phyloP scores from a whole-genome alignment of 2,329 filamentous ascomycete genomes.

The Echinosphaeria canescens region DNA sequence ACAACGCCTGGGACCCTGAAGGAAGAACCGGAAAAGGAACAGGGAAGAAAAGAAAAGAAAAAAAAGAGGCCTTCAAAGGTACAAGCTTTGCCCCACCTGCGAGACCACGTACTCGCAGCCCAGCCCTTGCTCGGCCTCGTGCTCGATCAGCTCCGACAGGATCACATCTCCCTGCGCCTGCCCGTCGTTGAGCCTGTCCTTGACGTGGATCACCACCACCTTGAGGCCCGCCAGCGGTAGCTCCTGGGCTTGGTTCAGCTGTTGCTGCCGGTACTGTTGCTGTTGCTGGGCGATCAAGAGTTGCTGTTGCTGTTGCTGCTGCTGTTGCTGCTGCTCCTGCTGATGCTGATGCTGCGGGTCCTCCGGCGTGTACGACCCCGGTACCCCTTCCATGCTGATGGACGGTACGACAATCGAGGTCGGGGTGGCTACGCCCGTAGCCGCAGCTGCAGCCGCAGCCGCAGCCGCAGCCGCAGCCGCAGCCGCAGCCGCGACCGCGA shows the following conservation, averaged over 20 bases:
- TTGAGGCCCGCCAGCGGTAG: conserved; percentile 54
- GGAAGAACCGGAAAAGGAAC: too few relatives aligned
- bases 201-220: conserved; percentile 83
- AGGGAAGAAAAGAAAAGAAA: conserved; percentile 1
- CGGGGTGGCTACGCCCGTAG: conserved; percentile 1
- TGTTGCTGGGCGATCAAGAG: conserved; percentile 1
- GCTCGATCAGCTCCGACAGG: conserved; percentile 40
- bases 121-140: conserved; percentile 41
- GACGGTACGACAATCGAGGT: too few relatives aligned
- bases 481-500: too few relatives aligned
- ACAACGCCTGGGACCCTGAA: too few relatives aligned
- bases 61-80: conserved; percentile 21
- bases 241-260: conserved; percentile 1
- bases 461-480: too few relatives aligned
- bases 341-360: conserved; percentile 1
- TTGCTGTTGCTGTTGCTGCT: conserved; percentile 1
- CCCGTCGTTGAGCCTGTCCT: conserved; percentile 62
- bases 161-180: conserved; percentile 43
- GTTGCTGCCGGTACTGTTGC: conserved; percentile 1
- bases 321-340: too few relatives aligned
- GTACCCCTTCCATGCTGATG: conserved; percentile 1
- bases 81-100: conserved; percentile 36
- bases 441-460: too few relatives aligned
- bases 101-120: conserved; percentile 69
- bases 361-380: neutral